These are phyloP conservation scores for Lipomyces yamadae DNA, from an alignment of 805 yeast species.

Conservation along the genomic window DNA sequence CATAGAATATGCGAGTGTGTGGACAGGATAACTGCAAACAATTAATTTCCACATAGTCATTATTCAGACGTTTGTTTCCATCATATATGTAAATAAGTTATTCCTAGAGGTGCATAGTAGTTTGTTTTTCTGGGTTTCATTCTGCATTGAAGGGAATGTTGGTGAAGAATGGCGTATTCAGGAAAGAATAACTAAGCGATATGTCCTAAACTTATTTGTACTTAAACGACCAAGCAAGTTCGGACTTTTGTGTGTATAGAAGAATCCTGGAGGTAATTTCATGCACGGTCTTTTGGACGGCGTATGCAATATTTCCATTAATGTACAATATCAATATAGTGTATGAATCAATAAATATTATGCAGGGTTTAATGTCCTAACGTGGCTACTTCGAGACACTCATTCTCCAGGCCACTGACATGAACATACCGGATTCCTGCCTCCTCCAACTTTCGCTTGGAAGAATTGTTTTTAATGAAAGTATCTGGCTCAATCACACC, in stretches of 20 bases:
- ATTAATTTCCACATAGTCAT: not conserved
- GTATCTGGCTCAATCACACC: slow-evolving; percentile 91
- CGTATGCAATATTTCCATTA: not conserved
- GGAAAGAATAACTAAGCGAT: not conserved
- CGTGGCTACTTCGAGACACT: slow-evolving; percentile 66
- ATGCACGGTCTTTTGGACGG: not conserved
- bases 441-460: slow-evolving; percentile 58
- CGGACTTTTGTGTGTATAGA: not conserved
- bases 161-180: not conserved
- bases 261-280: not conserved
- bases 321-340: slow-evolving; percentile 5
- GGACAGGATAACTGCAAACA: not conserved
- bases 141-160: not conserved
- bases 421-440: slow-evolving; percentile 73
- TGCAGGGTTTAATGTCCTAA: slow-evolving; percentile 20
- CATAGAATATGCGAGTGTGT: not conserved
- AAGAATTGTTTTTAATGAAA: slow-evolving; percentile 78
- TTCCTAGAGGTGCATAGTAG: not conserved
- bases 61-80: not conserved
- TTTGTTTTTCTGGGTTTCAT: not conserved
- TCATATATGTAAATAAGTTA: not conserved
- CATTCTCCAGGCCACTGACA: slow-evolving; percentile 81
- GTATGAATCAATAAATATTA: not conserved
- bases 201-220: not conserved
- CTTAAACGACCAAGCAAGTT: not conserved